Evolutionary conservation across 2,329 filamentous ascomycete species (phyloP).

Genomic region (Monilinia fructicola): DNA sequence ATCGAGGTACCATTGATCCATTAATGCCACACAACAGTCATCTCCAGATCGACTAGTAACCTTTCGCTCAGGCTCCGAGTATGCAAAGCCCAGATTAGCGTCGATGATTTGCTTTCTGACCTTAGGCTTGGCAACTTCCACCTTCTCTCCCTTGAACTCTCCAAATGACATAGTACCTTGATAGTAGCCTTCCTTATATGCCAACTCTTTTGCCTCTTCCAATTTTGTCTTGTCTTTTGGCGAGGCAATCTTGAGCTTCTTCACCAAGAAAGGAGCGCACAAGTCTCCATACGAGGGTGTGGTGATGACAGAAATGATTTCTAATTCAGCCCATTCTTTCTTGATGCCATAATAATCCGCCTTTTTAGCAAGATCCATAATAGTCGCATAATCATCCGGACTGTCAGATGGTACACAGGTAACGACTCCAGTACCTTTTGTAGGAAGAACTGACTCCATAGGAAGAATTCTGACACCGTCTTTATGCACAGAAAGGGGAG

Average conservation of each 20-base stretch:
- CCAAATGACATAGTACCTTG: conserved; percentile 87
- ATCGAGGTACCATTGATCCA: conserved; percentile 98
- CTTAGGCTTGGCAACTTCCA: conserved; percentile 83
- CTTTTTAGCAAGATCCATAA: conserved; percentile 88
- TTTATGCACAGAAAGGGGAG: conserved; percentile 82
- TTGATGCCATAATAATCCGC: conserved; percentile 93
- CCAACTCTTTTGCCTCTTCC: conserved; percentile 89
- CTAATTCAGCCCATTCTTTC: conserved; percentile 92
- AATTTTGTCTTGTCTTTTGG: conserved; percentile 92
- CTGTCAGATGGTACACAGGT: conserved; percentile 95
- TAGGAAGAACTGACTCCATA: conserved; percentile 89
- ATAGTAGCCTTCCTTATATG: conserved; percentile 98
- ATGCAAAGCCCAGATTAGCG: conserved; percentile 78
- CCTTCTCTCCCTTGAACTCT: conserved; percentile 82
- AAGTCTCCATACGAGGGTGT: conserved; percentile 86
- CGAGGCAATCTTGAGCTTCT: conserved; percentile 93
- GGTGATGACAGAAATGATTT: conserved; percentile 84
- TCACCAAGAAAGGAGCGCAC: conserved; percentile 77
- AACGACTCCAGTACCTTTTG: conserved; percentile 95
- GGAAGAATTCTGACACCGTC: conserved; percentile 85
- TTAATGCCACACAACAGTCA: conserved; percentile 86
- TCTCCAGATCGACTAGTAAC: conserved; percentile 88
- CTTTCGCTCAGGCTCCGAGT: conserved; percentile 87
- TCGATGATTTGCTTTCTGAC: conserved; percentile 77
- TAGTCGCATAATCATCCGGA: conserved; percentile 90